A percentile compares a stretch with the other conserved stretches of the same genome.
Evolutionary conservation across 192 early-diverging fungal genomes (phyloP).

Genomic region (Oehlia diaphana): DNA sequence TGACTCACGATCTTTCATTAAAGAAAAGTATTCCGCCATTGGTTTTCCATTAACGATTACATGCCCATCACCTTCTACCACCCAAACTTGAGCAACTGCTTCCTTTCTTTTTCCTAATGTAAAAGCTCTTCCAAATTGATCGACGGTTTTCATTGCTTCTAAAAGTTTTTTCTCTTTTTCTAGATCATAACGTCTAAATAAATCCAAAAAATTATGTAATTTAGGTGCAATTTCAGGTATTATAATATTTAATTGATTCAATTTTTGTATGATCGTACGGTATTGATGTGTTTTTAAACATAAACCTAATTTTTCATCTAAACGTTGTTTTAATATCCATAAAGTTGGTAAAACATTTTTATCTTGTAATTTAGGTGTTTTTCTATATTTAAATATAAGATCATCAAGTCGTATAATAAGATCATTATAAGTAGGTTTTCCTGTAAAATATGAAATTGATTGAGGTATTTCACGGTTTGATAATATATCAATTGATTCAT

Average conservation of each 20-base stretch:
- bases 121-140: slow-evolving; percentile 72
- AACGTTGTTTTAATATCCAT: slow-evolving; percentile 32
- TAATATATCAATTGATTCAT: slow-evolving; percentile 35
- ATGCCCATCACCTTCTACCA: slow-evolving; percentile 69
- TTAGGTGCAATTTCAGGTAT: slow-evolving; percentile 33
- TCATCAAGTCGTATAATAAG: slow-evolving; percentile 68
- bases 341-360: background rate
- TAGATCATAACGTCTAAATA: slow-evolving; percentile 40
- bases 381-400: slow-evolving; percentile 40
- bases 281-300: slow-evolving; percentile 54
- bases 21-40: slow-evolving; percentile 73
- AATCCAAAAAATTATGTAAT: slow-evolving; percentile 13
- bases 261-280: slow-evolving; percentile 48
- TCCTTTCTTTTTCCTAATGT: slow-evolving; percentile 81
- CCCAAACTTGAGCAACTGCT: slow-evolving; percentile 71
- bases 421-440: slow-evolving; percentile 77
- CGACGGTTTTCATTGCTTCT: slow-evolving; percentile 45
- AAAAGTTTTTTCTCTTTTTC: slow-evolving; percentile 30
- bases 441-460: slow-evolving; percentile 86
- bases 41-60: slow-evolving; percentile 79
- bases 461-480: slow-evolving; percentile 51
- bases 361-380: slow-evolving; percentile 20
- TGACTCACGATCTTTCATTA: slow-evolving; percentile 63
- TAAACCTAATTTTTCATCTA: slow-evolving; percentile 47
- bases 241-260: slow-evolving; percentile 47